Evolutionary conservation across 257 asterid genomes (phyloP).

Genomic region (Nicotiana knightiana): DNA sequence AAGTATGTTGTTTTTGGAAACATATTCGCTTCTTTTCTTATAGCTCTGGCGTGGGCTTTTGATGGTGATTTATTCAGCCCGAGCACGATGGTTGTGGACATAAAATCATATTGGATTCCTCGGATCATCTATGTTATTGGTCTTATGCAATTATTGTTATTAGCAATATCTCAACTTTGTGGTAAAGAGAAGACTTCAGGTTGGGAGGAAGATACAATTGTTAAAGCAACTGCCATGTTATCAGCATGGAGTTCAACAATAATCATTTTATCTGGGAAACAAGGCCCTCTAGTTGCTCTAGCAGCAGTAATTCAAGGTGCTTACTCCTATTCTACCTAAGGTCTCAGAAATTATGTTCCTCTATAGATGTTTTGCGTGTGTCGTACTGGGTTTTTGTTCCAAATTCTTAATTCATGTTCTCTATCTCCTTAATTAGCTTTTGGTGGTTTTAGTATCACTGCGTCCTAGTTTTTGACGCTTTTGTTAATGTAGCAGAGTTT

Average conservation of each 20-base stretch:
- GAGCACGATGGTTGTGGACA: constrained; percentile 21
- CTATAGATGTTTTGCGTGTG: background rate
- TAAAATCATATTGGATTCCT: constrained; percentile 58
- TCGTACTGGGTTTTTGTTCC: background rate
- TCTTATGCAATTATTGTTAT: constrained; percentile 49
- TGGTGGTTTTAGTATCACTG: background rate
- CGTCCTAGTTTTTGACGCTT: background rate
- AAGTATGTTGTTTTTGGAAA: constrained; percentile 55
- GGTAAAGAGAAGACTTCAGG: constrained; percentile 23
- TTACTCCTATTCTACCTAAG: no score
- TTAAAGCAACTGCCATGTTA: constrained; percentile 57
- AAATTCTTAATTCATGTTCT: background rate
- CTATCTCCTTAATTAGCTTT: background rate
- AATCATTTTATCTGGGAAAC: constrained; percentile 81
- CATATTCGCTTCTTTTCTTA: constrained; percentile 45
- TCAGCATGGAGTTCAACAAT: constrained; percentile 74
- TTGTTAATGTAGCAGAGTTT: constrained; percentile 13
- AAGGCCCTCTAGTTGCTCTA: constrained; percentile 70
- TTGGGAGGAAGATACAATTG: constrained; percentile 34
- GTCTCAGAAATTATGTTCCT: background rate
- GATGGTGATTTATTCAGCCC: constrained; percentile 39
- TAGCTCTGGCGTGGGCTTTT: constrained; percentile 57
- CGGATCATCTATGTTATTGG: constrained; percentile 63
- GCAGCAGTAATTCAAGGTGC: constrained; percentile 71
- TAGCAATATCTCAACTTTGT: constrained; percentile 35